Percentiles rank a stretch among this genome's conserved stretches.
Conservation (phyloP, 1,139 yeast genomes). For the Candida dubliniensis region DNA sequence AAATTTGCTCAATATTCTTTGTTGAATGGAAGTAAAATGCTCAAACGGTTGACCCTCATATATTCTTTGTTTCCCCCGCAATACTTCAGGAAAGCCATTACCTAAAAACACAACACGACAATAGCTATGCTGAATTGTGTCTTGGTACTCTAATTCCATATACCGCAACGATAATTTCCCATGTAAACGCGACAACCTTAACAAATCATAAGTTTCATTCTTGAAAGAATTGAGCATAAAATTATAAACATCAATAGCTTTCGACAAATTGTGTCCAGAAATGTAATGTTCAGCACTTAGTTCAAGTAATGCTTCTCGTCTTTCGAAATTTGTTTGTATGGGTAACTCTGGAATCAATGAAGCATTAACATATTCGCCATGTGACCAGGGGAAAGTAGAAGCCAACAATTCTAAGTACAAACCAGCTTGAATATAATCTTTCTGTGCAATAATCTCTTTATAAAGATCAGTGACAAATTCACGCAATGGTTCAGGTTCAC, state of each 20-base stretch:
- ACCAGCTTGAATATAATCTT: constrained; percentile 79
- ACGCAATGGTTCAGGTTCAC: constrained; percentile 78
- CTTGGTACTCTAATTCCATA: constrained; percentile 67
- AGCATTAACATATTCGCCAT: constrained; percentile 54
- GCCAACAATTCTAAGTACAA: constrained; percentile 77
- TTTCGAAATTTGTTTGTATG: constrained; percentile 73
- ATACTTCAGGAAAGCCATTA: constrained; percentile 76
- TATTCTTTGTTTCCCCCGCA: constrained; percentile 74
- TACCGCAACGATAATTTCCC: constrained; percentile 67
- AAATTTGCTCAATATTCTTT: constrained; percentile 68
- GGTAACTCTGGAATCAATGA: constrained; percentile 72
- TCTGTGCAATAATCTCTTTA: constrained; percentile 59
- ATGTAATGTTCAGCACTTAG: constrained; percentile 71
- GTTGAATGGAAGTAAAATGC: constrained; percentile 81
- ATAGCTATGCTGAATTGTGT: constrained; percentile 73
- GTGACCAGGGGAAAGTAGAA: constrained; percentile 78
- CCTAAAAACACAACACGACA: constrained; percentile 83
- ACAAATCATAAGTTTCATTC: constrained; percentile 70
- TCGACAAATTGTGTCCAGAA: constrained; percentile 72
- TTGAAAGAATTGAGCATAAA: constrained; percentile 77
- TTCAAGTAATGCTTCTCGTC: constrained; percentile 73
- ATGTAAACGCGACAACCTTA: constrained; percentile 74
- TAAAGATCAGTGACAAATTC: constrained; percentile 76
- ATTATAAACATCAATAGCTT: constrained; percentile 77
- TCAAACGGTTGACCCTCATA: constrained; percentile 89